Percentiles rank a stretch among this genome's conserved stretches.
phyloP scores from a whole-genome alignment of 805 yeast species.

The Yarrowia deformans region DNA sequence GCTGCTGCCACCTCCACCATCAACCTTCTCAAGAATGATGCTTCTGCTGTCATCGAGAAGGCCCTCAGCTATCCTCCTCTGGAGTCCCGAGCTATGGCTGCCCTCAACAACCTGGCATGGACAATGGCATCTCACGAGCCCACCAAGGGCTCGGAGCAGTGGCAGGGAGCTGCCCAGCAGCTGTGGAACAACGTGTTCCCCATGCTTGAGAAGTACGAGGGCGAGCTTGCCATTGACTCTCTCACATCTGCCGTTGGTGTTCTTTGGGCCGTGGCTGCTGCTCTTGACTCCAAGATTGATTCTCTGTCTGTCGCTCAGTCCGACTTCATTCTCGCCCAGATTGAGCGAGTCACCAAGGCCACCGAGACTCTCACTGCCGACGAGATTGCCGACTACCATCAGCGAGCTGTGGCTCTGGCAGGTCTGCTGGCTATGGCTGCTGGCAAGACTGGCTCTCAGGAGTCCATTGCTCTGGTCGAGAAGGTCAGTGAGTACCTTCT shows the following conservation, averaged over 20 bases:
- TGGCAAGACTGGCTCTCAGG: constrained; percentile 49
- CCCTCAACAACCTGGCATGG: constrained; percentile 78
- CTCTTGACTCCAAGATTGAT: constrained; percentile 44
- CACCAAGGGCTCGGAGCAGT: constrained; percentile 49
- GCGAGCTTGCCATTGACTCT: constrained; percentile 45
- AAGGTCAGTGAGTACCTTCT: constrained; percentile 57
- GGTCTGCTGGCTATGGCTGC: constrained; percentile 59
- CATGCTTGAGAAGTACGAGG: constrained; percentile 43
- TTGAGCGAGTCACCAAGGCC: constrained; percentile 42
- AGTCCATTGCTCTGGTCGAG: constrained; percentile 52
- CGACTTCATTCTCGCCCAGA: constrained; percentile 46
- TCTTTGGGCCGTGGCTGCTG: constrained; percentile 56
- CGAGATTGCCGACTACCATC: constrained; percentile 53
- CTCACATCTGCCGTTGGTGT: constrained; percentile 53
- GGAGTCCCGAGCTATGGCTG: constrained; percentile 63
- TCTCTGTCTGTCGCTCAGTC: constrained; percentile 35
- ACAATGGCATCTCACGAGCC: constrained; percentile 51
- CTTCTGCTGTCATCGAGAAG: constrained; percentile 48
- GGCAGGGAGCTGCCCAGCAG: constrained; percentile 50
- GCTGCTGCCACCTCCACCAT: constrained; percentile 43
- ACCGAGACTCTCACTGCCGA: constrained; percentile 44
- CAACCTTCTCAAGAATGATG: constrained; percentile 38
- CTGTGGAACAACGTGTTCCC: constrained; percentile 46
- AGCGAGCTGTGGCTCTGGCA: constrained; percentile 60
- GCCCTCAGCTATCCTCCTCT: constrained; percentile 54